Conservation (phyloP, 1,284 basidiomycete species). For the Coniferiporia sulphurascens region DNA sequence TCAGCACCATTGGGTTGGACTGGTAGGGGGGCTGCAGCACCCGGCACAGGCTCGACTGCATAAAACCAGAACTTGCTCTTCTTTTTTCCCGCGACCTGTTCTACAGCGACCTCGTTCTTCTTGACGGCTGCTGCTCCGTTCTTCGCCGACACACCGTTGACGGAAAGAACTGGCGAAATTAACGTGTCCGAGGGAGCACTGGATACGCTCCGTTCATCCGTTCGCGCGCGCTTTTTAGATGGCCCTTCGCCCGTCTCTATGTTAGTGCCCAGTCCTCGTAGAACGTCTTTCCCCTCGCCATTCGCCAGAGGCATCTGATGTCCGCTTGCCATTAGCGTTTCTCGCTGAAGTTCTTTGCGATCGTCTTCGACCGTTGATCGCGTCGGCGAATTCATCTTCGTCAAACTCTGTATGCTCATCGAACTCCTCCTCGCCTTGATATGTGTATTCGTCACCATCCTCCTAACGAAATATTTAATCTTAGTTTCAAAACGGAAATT, state of each 20-base stretch:
- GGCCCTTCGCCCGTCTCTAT: slow-evolving; percentile 49
- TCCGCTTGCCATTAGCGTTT: slow-evolving; percentile 50
- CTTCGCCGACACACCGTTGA: slow-evolving; percentile 29
- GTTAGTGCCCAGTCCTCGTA: slow-evolving; percentile 53
- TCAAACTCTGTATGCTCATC: slow-evolving; percentile 60
- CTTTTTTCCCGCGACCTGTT: slow-evolving; percentile 69
- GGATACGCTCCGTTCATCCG: slow-evolving; percentile 56
- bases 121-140: slow-evolving; percentile 57
- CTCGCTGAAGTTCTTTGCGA: slow-evolving; percentile 51
- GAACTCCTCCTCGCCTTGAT: too few species aligned
- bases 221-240: slow-evolving; percentile 61
- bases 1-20: slow-evolving; percentile 21
- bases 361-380: slow-evolving; percentile 45
- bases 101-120: slow-evolving; percentile 63
- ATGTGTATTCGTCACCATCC: too few species aligned
- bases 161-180: slow-evolving; percentile 24
- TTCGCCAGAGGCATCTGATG: slow-evolving; percentile 43
- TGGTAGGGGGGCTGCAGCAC: slow-evolving; percentile 24
- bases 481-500: slow-evolving; percentile 18
- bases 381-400: slow-evolving; percentile 37
- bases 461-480: slow-evolving; percentile 39
- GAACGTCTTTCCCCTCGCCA: slow-evolving; percentile 76
- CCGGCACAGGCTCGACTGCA: slow-evolving; percentile 61
- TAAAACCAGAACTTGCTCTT: slow-evolving; percentile 80
- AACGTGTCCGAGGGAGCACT: slow-evolving; percentile 46